Base-by-base conservation (phyloP, 1,139 yeast genomes). In the Hansenula anomala region DNA sequence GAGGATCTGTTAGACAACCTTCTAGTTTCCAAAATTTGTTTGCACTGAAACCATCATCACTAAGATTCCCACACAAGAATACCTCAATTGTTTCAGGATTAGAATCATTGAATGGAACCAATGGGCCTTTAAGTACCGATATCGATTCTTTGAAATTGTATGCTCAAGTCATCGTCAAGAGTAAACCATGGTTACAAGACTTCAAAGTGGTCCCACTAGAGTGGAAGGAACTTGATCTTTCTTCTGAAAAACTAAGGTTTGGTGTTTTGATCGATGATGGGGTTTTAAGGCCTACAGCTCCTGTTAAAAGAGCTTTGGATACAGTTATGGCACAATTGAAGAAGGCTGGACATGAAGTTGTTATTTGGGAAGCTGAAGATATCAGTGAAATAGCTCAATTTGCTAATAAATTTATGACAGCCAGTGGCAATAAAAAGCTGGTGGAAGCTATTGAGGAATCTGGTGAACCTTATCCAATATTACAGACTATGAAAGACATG, bases 101-200 rank as follows among this genome's bases (percentile, higher is more conserved):
- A 49, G 80, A 75, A 42, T 67, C 75, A 16, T 61, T 78, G 29
- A 71, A 70, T 10, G 69, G 78, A 3, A 79, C 75, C 6, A 70
- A 73, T 51, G 79, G 83, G 4, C 82, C 83, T 18, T 60, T 79
- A 67, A 64, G 77, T 20, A 60, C 82, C 48, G 66, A 79, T n/a
- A 58, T 87, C 20, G 79, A 72, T 14, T 90, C 84, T 48, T 62
- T 87, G 46, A 75, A 75, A 23, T 70, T 75, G 42, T 77, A 82
- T 61, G 70, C 82, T 67, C 73, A 72, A 42, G 47, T 61, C 16
- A 63, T 78, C 42, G 63, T 80, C 31, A 69, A 70, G 42, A 63
- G 67, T 20, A 61, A 75, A 47, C 80, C 83, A 11, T 79, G 86
- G 85, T 59, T 60, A 28, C 44, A 54, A 10, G 86, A 80, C 52